Conservation (phyloP, 2,329 filamentous ascomycete species). For the Dothiorella sarmentorum region DNA sequence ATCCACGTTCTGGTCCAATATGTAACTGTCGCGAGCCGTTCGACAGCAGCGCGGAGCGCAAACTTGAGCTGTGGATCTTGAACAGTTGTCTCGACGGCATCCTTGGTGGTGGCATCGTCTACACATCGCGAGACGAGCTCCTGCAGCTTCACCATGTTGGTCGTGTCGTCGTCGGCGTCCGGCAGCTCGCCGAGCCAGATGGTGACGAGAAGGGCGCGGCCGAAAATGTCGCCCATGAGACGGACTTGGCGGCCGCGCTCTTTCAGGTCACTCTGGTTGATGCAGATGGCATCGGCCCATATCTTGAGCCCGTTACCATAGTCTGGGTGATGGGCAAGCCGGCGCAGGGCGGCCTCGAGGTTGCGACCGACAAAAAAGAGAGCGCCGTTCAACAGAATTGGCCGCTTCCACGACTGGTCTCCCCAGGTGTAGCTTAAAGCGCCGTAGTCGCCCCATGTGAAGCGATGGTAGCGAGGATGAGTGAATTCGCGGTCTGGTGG, state of each 20-base stretch:
- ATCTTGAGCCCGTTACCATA: neutral
- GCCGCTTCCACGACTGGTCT: neutral
- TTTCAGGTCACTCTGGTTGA: constrained; percentile 1
- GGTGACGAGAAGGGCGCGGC: neutral
- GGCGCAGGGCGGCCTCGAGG: neutral
- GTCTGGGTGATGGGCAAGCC: neutral
- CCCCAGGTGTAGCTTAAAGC: constrained; percentile 14
- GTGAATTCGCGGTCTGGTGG: neutral
- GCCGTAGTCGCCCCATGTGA: constrained; percentile 11
- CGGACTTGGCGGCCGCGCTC: constrained; percentile 5
- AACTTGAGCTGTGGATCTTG: neutral
- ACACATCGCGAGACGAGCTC: neutral
- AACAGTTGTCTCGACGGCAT: neutral
- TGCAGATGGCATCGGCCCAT: constrained; percentile 2
- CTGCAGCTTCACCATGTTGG: neutral
- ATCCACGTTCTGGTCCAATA: constrained; percentile 6
- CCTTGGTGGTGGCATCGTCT: neutral
- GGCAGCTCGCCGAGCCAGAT: constrained; percentile 6
- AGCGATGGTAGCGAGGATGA: neutral
- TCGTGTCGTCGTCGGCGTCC: neutral
- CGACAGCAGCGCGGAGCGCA: neutral
- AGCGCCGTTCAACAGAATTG: neutral
- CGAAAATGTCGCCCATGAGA: constrained; percentile 7
- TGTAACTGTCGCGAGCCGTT: neutral
- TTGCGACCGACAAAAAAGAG: neutral